These are phyloP conservation scores for Hansenula anomala DNA, from an alignment of 1,139 yeast genomes.

Conservation along the genomic window DNA sequence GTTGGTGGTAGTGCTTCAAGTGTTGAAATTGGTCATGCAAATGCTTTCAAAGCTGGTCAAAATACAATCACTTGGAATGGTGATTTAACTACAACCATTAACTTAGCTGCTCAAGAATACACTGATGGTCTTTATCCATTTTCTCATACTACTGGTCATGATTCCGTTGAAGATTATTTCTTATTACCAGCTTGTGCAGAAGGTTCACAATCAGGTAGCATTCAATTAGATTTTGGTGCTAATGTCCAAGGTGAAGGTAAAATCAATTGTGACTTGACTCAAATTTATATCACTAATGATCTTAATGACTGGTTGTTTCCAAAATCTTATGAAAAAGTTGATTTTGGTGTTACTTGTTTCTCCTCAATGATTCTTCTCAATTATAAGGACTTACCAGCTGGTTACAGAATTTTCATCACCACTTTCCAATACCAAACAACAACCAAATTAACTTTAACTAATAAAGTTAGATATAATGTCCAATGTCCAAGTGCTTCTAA, in stretches of 20 bases:
- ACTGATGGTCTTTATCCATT: constrained; percentile 19
- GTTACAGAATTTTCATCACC: constrained; percentile 20
- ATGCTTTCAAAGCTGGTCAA: background rate
- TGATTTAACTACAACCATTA: constrained; percentile 21
- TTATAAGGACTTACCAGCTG: constrained; percentile 16
- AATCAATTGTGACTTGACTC: constrained; percentile 24
- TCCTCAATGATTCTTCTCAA: constrained; percentile 7
- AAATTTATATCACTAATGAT: constrained; percentile 22
- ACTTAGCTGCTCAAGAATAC: constrained; percentile 19
- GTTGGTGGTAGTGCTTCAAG: constrained; percentile 21
- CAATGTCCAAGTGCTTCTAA: constrained; percentile 14
- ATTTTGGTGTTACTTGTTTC: constrained; percentile 22
- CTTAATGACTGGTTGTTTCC: constrained; percentile 30
- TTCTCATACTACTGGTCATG: constrained; percentile 26
- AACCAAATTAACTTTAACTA: constrained; percentile 12
- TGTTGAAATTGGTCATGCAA: constrained; percentile 13
- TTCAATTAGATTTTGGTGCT: constrained; percentile 21
- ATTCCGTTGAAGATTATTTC: constrained; percentile 26
- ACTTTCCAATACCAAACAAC: constrained; percentile 19
- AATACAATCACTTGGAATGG: constrained; percentile 10
- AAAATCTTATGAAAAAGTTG: constrained; percentile 12
- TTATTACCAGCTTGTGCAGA: constrained; percentile 26
- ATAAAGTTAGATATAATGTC: constrained; percentile 10
- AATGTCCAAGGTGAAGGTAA: constrained; percentile 13
- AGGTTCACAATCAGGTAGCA: constrained; percentile 22